Evolutionary conservation across 78 protist species (phyloP), one percentile per base, ranked within the genome.

Genomic region (Monosiga brevicollis): DNA sequence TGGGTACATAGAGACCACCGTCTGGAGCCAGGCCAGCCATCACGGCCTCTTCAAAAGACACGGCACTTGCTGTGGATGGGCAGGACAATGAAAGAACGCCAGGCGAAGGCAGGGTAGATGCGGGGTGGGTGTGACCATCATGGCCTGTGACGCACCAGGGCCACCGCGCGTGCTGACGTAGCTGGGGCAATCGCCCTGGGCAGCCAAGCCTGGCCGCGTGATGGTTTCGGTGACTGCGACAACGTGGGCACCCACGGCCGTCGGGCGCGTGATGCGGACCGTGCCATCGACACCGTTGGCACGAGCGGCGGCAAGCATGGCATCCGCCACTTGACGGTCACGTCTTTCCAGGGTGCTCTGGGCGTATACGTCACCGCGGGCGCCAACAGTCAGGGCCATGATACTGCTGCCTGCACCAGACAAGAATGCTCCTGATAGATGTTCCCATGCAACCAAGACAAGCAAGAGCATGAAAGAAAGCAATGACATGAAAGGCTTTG

Each of bases 1-100:
- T 49, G 37, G 92, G 92, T 43, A 89, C 92, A 38, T 75, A 86
- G 29, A 89, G 84, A 1, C 92, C 92, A 15, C 92, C 92, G 43
- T 86, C 89, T 1, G 22, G 62, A 1, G 89, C 80, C 32, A 89
- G 83, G 20, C 92, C 92, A 22, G 32, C 43, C 74, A 89, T 34
- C 43, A 89, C 92, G 40, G 76, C 89, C 82, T 86, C 78, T 24
- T 36, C 25, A 24, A 73, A 73, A 6, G 74, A 26, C 32, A 70
- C 74, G 2, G 74, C n/a, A n/a, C n/a, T n/a, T n/a, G n/a, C n/a
- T n/a, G n/a, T n/a, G n/a, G n/a, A n/a, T n/a, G n/a, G n/a, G n/a
- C n/a, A n/a, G n/a, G n/a, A n/a, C n/a, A n/a, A n/a, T n/a, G n/a
- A n/a, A n/a, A n/a, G n/a, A n/a, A n/a, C n/a, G n/a, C n/a, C n/a